phyloP scores from a whole-genome alignment of 805 yeast species.

The Kazachstania kunashirensis region DNA sequence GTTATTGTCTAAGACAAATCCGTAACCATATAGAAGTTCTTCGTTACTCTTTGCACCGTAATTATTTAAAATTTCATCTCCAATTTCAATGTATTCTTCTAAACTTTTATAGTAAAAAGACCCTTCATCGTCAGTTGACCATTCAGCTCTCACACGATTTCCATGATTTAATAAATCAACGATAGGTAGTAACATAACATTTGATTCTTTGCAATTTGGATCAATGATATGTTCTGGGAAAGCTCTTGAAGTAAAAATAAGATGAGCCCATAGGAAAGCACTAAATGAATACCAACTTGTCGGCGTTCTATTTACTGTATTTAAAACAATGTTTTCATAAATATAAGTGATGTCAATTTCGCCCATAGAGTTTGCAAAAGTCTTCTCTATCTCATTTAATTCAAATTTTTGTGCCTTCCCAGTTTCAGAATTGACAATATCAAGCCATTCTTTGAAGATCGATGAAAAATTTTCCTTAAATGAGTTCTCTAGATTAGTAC shows the following conservation, averaged over 20 bases:
- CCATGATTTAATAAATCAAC: slow-evolving; percentile 72
- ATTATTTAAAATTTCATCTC: slow-evolving; percentile 58
- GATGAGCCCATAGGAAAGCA: slow-evolving; percentile 65
- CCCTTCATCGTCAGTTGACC: slow-evolving; percentile 36
- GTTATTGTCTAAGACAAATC: slow-evolving; percentile 40
- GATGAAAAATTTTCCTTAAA: slow-evolving; percentile 36
- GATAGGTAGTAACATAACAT: slow-evolving; percentile 67
- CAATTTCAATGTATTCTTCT: slow-evolving; percentile 15
- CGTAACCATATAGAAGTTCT: slow-evolving; percentile 69
- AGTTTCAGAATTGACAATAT: no score
- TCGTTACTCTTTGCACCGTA: slow-evolving; percentile 90
- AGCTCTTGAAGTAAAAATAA: slow-evolving; percentile 66
- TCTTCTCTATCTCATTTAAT: slow-evolving; percentile 11
- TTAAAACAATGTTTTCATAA: slow-evolving; percentile 11
- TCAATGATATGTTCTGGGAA: slow-evolving; percentile 52
- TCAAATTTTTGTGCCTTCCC: no score
- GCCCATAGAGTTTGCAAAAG: no score
- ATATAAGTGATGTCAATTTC: no score
- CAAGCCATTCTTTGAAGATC: slow-evolving; percentile 60
- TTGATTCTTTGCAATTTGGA: slow-evolving; percentile 28
- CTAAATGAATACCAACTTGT: slow-evolving; percentile 55
- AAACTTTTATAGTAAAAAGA: slow-evolving; percentile 42
- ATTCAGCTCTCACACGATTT: slow-evolving; percentile 52
- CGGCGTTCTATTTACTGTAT: slow-evolving; percentile 9
- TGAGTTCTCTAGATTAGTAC: slow-evolving; percentile 57